Evolutionary conservation across 257 asterid species (phyloP), one percentile per base, ranked within the genome.

Genomic region (Parsonsia alboflavescens): DNA sequence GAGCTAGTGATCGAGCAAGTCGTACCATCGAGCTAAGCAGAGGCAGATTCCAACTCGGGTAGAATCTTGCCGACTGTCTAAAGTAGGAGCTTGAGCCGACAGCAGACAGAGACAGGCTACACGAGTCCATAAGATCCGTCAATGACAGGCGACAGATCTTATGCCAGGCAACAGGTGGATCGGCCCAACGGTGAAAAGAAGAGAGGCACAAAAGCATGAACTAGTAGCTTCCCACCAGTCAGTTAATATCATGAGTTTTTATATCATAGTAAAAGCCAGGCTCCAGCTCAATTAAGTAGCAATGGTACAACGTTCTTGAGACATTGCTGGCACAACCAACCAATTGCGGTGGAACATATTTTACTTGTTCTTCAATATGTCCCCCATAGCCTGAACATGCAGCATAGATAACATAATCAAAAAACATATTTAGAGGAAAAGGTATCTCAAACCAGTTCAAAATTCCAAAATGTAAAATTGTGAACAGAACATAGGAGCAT

Each of bases 291-390:
- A 91, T 81, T 49, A 78, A 72, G 82, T 91, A 90, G 81, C 86
- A 88, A 21, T 83, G 68, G 72, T 83, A 90, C 28, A 24, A 46
- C 39, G 24, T 63, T 77, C 68, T 78, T 0, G 81, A 24, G 65
- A 78, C 81, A 36, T 71, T 68, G 16, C 13, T 77, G 7, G 12
- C 22, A 63, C 65, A 24, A 72, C 88, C 81, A 56, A 90, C 82
- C 87, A 93, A 82, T 81, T 93, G 92, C 13, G 86, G 87, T 0
- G 98, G 90, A 54, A 77, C 73, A 76, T 84, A 93, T 50, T 72
- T 83, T 3, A 76, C 67, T 22, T 72, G 85, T 39, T 93, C 94
- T 3, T 73, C 83, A 6, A 57, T 22, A 78, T 75, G 80, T n/a
- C 76, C 71, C 73, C 73, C 81, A 73, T 7, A 15, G 48, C 82